A percentile compares a stretch with the other conserved stretches of the same genome.
Evolutionary conservation across 2,329 filamentous ascomycete genomes (phyloP).

Genomic region (Salinomyces thailandicus): DNA sequence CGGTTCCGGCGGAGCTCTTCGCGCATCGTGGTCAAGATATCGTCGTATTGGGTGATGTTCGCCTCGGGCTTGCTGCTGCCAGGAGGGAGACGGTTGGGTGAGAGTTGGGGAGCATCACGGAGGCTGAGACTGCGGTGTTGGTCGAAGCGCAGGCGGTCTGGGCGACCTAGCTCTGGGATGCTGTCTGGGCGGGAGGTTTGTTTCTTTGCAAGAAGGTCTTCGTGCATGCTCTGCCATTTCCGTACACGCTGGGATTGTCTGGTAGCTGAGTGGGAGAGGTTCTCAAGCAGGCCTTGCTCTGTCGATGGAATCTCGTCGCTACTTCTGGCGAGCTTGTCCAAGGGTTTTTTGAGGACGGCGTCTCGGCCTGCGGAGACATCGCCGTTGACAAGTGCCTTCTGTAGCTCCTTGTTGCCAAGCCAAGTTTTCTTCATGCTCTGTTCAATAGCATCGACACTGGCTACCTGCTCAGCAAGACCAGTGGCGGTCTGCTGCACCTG

Average conservation of each 20-base stretch:
- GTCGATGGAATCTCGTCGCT: conserved; percentile 34
- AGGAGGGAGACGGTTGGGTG: conserved; percentile 6
- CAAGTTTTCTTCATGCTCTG: conserved; percentile 60
- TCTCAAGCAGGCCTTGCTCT: conserved; percentile 54
- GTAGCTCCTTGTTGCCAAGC: conserved; percentile 66
- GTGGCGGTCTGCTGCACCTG: conserved; percentile 12
- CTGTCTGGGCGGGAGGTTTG: conserved; percentile 1
- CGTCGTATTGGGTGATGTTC: conserved; percentile 20
- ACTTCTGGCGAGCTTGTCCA: conserved; percentile 60
- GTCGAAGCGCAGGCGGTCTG: conserved; percentile 16
- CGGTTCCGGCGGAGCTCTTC: conserved; percentile 20
- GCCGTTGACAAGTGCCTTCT: conserved; percentile 59
- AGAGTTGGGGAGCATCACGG: conserved; percentile 13
- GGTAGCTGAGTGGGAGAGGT: conserved; percentile 58
- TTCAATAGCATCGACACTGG: conserved; percentile 36
- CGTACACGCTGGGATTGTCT: conserved; percentile 58
- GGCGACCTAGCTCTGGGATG: neutral
- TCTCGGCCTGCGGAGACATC: conserved; percentile 49
- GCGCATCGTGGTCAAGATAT: conserved; percentile 26
- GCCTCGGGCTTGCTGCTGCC: conserved; percentile 7
- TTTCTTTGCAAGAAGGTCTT: conserved; percentile 14
- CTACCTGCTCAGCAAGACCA: conserved; percentile 8
- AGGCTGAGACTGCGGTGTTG: conserved; percentile 21
- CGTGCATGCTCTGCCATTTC: conserved; percentile 63
- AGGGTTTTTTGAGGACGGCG: conserved; percentile 50